Conservation (phyloP, 257 asterid genomes). For the Knoxia roxburghii region DNA sequence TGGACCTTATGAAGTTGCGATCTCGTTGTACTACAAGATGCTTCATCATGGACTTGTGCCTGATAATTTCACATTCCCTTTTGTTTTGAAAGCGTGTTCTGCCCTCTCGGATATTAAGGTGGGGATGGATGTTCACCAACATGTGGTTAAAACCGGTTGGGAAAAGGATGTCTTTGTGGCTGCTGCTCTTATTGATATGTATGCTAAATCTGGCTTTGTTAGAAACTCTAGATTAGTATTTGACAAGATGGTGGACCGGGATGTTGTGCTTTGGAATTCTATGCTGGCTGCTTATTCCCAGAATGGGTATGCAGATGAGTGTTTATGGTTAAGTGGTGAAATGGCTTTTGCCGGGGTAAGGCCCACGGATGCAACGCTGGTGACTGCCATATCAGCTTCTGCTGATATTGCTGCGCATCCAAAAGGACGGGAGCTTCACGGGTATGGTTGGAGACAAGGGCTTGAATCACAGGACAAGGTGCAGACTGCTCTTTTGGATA, state of each 20-base stretch:
- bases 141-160: conserved; percentile 34
- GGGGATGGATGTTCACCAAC: conserved; percentile 46
- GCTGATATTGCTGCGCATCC: conserved; percentile 38
- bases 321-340: conserved; percentile 40
- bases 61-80: conserved; percentile 54
- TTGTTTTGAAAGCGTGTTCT: conserved; percentile 57
- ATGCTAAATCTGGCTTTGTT: conserved; percentile 53
- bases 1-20: conserved; percentile 44
- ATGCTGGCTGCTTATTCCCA: conserved; percentile 54
- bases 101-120: conserved; percentile 32
- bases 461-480: conserved; percentile 43
- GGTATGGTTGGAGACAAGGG: conserved; percentile 45
- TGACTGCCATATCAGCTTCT: conserved; percentile 46
- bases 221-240: conserved; percentile 37
- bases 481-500: conserved; percentile 56
- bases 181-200: conserved; percentile 58
- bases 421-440: conserved; percentile 60
- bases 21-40: conserved; percentile 39
- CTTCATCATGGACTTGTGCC: conserved; percentile 43
- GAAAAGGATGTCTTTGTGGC: conserved; percentile 57
- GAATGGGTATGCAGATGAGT: conserved; percentile 44
- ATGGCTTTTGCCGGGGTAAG: conserved; percentile 35
- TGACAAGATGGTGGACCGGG: conserved; percentile 38
- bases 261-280: conserved; percentile 63
- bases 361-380: conserved; percentile 54